Percentiles rank a stretch among this genome's conserved stretches.
These are phyloP conservation scores for Paramarasmius palmivorus DNA, from an alignment of 1,284 basidiomycete genomes.

Conservation along the genomic window DNA sequence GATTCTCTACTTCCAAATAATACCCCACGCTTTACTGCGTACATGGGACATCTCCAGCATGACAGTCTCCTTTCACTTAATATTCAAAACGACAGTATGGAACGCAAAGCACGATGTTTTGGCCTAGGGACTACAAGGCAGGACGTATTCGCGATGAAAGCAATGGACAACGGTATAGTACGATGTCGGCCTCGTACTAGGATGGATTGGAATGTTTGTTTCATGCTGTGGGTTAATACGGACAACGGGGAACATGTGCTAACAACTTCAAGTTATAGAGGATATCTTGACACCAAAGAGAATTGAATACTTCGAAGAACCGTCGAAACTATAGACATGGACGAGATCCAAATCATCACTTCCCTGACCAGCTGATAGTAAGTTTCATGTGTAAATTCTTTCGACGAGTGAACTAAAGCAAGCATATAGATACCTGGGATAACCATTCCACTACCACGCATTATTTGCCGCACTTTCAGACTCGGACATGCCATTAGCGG, in stretches of 20 bases:
- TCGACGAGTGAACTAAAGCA: not conserved
- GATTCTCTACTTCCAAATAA: constrained; percentile 3
- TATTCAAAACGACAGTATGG: not conserved
- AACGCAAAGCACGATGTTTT: not conserved
- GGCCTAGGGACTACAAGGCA: not conserved
- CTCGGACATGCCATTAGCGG: not conserved
- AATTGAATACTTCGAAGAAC: too few relatives aligned
- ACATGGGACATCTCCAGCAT: not conserved
- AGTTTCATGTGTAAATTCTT: not conserved
- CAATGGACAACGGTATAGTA: not conserved
- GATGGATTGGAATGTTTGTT: not conserved
- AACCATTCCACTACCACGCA: not conserved
- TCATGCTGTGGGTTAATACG: not conserved
- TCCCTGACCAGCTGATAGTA: not conserved
- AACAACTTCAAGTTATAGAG: too few relatives aligned
- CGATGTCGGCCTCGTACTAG: not conserved
- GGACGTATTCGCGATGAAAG: not conserved
- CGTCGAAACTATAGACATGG: too few relatives aligned
- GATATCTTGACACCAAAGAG: too few relatives aligned
- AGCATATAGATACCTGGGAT: not conserved
- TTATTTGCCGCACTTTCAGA: not conserved
- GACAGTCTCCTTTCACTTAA: not conserved
- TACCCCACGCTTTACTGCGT: not conserved
- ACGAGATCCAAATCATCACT: not conserved
- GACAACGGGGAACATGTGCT: not conserved